These are phyloP conservation scores for Globisporangium recalcitrans DNA, from an alignment of 352 stramenopile species.

Conservation along the genomic window DNA sequence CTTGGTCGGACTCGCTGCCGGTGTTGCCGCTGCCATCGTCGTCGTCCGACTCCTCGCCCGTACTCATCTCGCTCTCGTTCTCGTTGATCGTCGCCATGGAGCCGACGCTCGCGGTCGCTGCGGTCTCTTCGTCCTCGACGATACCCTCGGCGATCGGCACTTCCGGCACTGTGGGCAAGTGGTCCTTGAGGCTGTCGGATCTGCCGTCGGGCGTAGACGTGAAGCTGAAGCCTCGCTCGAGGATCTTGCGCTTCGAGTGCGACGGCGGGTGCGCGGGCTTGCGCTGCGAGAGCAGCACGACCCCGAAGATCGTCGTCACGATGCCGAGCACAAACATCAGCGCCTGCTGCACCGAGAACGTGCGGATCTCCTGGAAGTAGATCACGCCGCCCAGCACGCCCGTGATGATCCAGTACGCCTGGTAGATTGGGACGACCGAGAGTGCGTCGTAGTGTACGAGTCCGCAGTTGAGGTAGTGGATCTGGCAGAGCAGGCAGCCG, in stretches of 20 bases:
- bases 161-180: slow-evolving; percentile 20
- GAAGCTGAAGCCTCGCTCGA: slow-evolving; percentile 68
- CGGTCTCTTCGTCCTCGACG: slow-evolving; percentile 14
- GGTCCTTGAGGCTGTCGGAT: slow-evolving; percentile 18
- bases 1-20: slow-evolving; percentile 30
- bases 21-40: slow-evolving; percentile 16
- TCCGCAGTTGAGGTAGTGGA: slow-evolving; percentile 78
- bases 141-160: slow-evolving; percentile 13
- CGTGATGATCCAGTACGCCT: slow-evolving; percentile 89
- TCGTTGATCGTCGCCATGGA: slow-evolving; percentile 32
- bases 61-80: slow-evolving; percentile 34
- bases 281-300: slow-evolving; percentile 75
- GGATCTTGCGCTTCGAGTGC: slow-evolving; percentile 41
- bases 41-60: slow-evolving; percentile 34
- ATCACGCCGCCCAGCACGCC: slow-evolving; percentile 84
- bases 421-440: slow-evolving; percentile 80
- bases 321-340: slow-evolving; percentile 85
- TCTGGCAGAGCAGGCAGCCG: slow-evolving; percentile 59
- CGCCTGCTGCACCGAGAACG: slow-evolving; percentile 66
- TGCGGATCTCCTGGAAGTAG: slow-evolving; percentile 89
- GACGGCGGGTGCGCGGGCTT: slow-evolving; percentile 39
- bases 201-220: slow-evolving; percentile 30
- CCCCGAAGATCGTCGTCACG: slow-evolving; percentile 73
- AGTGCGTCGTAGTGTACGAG: slow-evolving; percentile 78
- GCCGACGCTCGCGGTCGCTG: neutral